Evolutionary conservation across 2,329 filamentous ascomycete genomes (phyloP), one percentile per base, ranked within the genome.

Genomic region (Colletotrichum tropicale): DNA sequence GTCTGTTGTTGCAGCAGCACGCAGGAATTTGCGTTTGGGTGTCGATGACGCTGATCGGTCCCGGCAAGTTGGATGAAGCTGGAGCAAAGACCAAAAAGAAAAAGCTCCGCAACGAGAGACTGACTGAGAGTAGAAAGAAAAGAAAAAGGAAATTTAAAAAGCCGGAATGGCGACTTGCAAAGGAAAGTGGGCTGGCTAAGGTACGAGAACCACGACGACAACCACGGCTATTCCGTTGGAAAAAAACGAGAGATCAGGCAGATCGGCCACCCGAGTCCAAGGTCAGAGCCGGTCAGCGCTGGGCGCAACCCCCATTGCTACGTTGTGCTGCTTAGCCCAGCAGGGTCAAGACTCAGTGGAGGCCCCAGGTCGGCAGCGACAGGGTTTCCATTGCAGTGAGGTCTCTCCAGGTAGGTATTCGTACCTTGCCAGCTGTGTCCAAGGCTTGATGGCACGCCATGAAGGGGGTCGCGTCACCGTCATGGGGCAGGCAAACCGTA

Each of bases 121-220:
- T 13, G 43, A 8, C 5, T 21, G 1, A 48, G 43, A 34, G 21
- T 38, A 13, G 21, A 52, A 36, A 24, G 28, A 16, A 52, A 32
- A 43, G 34, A 64, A 58, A 52, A 32, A 21, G 21, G 18, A 43
- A 60, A 64, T 60, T 43, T 28, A 13, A 36, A 62, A 52, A 62
- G 32, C 26, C 24, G 55, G 48, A 70, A 68, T 64, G 56, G 62
- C 62, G 36, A 71, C 70, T 67, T 65, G 58, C 58, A 38, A 58
- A 36, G 32, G 74, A 71, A 74, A 74, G 70, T 69, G 70, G 70
- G 73, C 64, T 75, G 43, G 43, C n/a, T 52, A 8, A 52, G 43
- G 43, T 52, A 36, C 34, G 13, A 56, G 67, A 62, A 62, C 43
- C 24, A 36, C 16, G 28, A 48, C 61, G 32, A 67, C 28, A 58